Evolutionary conservation across 208 protist species (phyloP).

Genomic region (Trypanosoma conorhini): DNA sequence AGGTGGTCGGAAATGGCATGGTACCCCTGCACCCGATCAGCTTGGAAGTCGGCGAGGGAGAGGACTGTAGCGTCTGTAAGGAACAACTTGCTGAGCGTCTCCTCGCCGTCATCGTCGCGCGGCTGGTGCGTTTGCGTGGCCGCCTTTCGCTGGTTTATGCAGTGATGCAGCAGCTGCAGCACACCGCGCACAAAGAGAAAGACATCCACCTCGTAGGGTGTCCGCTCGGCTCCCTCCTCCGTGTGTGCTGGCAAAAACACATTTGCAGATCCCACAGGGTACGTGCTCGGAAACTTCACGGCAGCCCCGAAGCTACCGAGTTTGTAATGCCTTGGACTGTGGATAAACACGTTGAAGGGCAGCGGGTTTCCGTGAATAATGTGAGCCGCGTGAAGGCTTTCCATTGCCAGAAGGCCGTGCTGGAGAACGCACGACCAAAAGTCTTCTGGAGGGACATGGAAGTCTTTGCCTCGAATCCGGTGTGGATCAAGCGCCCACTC

Average conservation of each 20-base stretch:
- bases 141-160: not conserved
- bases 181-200: constrained; percentile 31
- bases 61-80: not conserved
- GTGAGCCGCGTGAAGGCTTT: constrained; percentile 39
- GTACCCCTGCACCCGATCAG: constrained; percentile 1
- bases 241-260: constrained; percentile 12
- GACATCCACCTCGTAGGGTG: constrained; percentile 34
- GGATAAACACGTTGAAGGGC: constrained; percentile 45
- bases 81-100: not conserved
- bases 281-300: constrained; percentile 23
- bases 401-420: constrained; percentile 46
- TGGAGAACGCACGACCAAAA: constrained; percentile 39
- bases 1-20: constrained; percentile 22
- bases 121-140: not conserved
- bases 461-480: constrained; percentile 6
- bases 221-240: not conserved
- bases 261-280: constrained; percentile 24
- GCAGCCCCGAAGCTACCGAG: constrained; percentile 59
- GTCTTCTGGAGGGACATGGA: constrained; percentile 6
- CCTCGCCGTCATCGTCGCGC: not conserved
- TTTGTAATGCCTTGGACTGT: constrained; percentile 35
- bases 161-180: constrained; percentile 11
- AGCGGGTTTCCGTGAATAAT: constrained; percentile 65
- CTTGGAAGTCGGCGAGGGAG: constrained; percentile 7
- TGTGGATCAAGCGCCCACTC: constrained; percentile 41